Evolutionary conservation across 202 grass and related monocot species (phyloP).

Genomic region (Schoenoplectus triqueter): DNA sequence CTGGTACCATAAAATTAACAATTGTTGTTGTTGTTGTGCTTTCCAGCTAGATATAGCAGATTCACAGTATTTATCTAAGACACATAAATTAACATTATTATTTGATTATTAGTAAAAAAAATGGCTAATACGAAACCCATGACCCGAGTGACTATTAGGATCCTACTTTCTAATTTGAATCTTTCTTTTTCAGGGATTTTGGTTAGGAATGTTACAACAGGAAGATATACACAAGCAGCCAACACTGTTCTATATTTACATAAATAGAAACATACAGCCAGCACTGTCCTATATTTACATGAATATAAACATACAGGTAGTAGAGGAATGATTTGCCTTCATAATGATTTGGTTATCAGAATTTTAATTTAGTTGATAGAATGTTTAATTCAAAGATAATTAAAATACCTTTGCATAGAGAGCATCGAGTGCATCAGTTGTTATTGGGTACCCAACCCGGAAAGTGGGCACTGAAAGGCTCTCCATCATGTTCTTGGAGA

Average conservation of each 20-base stretch:
- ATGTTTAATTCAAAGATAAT: conserved; percentile 26
- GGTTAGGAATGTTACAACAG: background rate
- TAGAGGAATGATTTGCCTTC: conserved; percentile 16
- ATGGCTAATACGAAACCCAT: background rate
- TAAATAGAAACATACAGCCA: background rate
- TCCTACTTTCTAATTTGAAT: background rate
- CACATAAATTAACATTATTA: background rate
- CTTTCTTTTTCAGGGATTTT: background rate
- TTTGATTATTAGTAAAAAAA: background rate
- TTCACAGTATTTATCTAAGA: background rate
- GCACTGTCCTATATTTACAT: conserved; percentile 25
- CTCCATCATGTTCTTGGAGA: conserved; percentile 94
- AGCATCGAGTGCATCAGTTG: conserved; percentile 63
- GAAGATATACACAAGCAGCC: background rate
- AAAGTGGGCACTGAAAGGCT: conserved; percentile 80
- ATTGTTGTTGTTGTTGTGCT: background rate
- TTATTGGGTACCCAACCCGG: conserved; percentile 63
- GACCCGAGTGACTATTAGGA: background rate
- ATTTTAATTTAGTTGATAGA: no score
- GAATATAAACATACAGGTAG: conserved; percentile 4
- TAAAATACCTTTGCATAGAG: conserved; percentile 71
- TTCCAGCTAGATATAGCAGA: background rate
- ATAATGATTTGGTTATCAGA: no score
- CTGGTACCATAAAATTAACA: background rate
- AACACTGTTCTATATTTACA: no score